Conservation (phyloP, 176 grass and related monocot species). For the Eragrostis curvula region DNA sequence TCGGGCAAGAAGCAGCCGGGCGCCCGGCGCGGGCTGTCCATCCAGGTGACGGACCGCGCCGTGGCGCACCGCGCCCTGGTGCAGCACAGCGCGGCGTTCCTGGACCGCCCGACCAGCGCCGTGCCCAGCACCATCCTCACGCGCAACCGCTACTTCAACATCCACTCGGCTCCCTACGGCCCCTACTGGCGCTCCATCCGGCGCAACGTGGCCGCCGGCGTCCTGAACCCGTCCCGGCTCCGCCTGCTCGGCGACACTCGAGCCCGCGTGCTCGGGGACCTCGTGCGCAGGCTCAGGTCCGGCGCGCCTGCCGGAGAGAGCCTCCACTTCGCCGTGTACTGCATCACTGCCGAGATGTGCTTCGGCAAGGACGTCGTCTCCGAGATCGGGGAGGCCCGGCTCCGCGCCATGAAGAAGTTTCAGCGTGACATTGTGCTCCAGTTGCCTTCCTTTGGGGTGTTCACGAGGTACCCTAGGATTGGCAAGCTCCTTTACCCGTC, state of each 20-base stretch:
- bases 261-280: background rate
- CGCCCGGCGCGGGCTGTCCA: too few relatives aligned
- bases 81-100: background rate
- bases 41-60: too few relatives aligned
- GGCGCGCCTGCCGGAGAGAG: background rate
- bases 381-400: background rate
- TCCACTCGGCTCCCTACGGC: slow-evolving; percentile 5
- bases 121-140: slow-evolving; percentile 4
- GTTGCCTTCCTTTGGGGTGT: background rate
- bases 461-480: slow-evolving; percentile 12
- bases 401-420: background rate
- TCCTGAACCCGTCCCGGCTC: background rate
- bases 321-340: background rate
- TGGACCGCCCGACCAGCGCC: background rate
- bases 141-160: background rate
- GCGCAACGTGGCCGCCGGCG: slow-evolving; percentile 4
- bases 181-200: slow-evolving; percentile 9
- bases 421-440: background rate
- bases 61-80: too few relatives aligned
- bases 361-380: background rate
- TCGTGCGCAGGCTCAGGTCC: background rate
- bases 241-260: background rate
- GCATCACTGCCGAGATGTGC: background rate
- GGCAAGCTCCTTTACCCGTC: background rate
- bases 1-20: too few relatives aligned